Evolutionary conservation across 2,329 filamentous ascomycete species (phyloP).

Genomic region (Phyllosticta paracitricarpa): DNA sequence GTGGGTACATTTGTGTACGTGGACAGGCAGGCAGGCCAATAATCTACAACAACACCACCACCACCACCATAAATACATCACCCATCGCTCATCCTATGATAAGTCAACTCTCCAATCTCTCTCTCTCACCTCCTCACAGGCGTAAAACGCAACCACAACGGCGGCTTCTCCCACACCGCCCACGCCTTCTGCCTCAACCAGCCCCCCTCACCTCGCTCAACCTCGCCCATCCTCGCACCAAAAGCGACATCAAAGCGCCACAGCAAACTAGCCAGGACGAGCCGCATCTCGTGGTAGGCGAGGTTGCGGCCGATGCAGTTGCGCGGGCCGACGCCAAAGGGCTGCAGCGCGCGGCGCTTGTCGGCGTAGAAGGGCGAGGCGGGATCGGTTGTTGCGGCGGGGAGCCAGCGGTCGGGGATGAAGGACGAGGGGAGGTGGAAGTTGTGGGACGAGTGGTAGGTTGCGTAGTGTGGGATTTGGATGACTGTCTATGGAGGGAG

Average conservation of each 20-base stretch:
- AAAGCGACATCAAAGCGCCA: neutral
- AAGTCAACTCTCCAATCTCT: no score
- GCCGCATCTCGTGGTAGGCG: neutral
- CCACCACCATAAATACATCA: no score
- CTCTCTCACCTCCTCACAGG: slow-evolving; percentile 4
- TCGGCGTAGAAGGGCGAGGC: slow-evolving; percentile 18
- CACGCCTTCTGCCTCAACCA: slow-evolving; percentile 23
- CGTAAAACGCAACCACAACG: slow-evolving; percentile 20
- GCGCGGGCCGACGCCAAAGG: slow-evolving; percentile 35
- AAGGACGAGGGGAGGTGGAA: slow-evolving; percentile 23
- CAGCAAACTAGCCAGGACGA: neutral
- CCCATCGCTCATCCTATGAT: no score
- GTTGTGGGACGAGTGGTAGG: slow-evolving; percentile 17
- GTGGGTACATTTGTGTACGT: no score
- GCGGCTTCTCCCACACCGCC: slow-evolving; percentile 28
- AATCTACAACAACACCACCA: no score
- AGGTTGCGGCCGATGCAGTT: slow-evolving; percentile 25
- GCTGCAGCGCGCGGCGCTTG: slow-evolving; percentile 28
- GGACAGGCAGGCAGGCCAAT: no score
- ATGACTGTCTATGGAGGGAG: slow-evolving; percentile 16
- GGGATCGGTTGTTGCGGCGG: slow-evolving; percentile 15
- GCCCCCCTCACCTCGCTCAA: slow-evolving; percentile 23
- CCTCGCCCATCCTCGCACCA: slow-evolving; percentile 29
- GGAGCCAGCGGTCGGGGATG: slow-evolving; percentile 33
- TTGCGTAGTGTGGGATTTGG: slow-evolving; percentile 14